These are phyloP conservation scores for Isabelozyma pseudorhagii DNA, from an alignment of 805 yeast genomes.

Conservation along the genomic window DNA sequence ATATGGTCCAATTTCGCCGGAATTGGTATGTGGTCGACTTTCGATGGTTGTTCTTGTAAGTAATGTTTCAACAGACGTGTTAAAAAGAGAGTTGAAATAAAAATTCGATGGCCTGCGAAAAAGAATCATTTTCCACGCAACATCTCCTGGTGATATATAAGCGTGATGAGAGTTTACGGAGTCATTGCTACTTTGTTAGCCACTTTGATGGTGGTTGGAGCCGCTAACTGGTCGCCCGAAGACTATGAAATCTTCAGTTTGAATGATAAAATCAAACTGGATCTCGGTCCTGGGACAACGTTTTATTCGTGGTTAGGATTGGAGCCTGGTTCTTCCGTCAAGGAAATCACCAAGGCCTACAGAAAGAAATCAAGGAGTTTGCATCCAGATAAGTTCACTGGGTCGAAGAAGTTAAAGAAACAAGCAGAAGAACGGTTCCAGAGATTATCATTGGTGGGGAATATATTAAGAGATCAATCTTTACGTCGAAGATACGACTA, in stretches of 20 bases:
- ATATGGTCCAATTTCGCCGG: too few species aligned
- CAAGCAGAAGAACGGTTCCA: slow-evolving; percentile 70
- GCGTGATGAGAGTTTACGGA: background rate
- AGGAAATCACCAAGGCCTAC: slow-evolving; percentile 63
- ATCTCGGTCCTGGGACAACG: slow-evolving; percentile 57
- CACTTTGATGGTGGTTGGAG: slow-evolving; percentile 11
- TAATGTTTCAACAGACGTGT: too few species aligned
- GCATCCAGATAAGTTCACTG: slow-evolving; percentile 78
- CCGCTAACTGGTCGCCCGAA: slow-evolving; percentile 52
- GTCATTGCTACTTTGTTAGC: background rate
- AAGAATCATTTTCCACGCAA: too few species aligned
- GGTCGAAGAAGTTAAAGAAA: slow-evolving; percentile 32
- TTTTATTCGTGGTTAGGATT: slow-evolving; percentile 69
- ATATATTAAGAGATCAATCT: slow-evolving; percentile 57
- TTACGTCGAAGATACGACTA: slow-evolving; percentile 76
- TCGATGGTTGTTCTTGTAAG: too few species aligned
- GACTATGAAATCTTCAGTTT: slow-evolving; percentile 82
- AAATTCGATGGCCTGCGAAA: too few species aligned
- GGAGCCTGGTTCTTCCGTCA: slow-evolving; percentile 44
- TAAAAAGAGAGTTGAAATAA: too few species aligned
- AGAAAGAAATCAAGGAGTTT: slow-evolving; percentile 65
- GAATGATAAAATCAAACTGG: slow-evolving; percentile 59
- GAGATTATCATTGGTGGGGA: slow-evolving; percentile 70
- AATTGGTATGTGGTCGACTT: too few species aligned
- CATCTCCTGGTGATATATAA: too few species aligned